Conservation (phyloP, 2,329 filamentous ascomycete species). For the Coniella lustricola region DNA sequence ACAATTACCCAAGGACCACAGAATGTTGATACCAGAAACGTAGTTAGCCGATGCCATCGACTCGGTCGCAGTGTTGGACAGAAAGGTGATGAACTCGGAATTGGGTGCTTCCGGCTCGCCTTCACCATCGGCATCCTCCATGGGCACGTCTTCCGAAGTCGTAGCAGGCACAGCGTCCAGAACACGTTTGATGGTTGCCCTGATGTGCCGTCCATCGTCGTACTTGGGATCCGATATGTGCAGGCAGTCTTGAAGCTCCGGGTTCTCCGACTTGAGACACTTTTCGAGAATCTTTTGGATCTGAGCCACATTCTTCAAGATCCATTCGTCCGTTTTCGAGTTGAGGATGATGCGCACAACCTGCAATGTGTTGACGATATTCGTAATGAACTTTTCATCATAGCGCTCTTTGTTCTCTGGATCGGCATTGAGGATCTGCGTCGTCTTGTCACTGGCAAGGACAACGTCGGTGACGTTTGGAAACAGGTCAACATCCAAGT, state of each 20-base stretch:
- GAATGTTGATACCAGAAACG: constrained; percentile 80
- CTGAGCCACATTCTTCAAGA: constrained; percentile 66
- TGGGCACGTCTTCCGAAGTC: constrained; percentile 54
- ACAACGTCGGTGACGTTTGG: constrained; percentile 84
- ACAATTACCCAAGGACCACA: constrained; percentile 84
- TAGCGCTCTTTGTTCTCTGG: constrained; percentile 60
- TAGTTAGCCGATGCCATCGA: constrained; percentile 75
- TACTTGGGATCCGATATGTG: constrained; percentile 65
- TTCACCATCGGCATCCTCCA: constrained; percentile 75
- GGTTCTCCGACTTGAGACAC: constrained; percentile 76
- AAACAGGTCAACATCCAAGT: constrained; percentile 86
- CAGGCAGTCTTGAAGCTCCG: constrained; percentile 89
- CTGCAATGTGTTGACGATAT: constrained; percentile 89
- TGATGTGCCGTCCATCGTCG: constrained; percentile 63
- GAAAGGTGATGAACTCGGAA: constrained; percentile 78
- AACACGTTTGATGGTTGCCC: constrained; percentile 72
- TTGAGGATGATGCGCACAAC: constrained; percentile 86
- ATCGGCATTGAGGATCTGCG: constrained; percentile 50
- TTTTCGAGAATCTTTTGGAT: constrained; percentile 89
- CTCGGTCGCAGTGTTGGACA: constrained; percentile 83
- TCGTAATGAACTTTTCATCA: constrained; percentile 78
- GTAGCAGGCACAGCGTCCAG: constrained; percentile 69
- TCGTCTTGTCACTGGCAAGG: constrained; percentile 71
- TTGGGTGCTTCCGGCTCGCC: constrained; percentile 73
- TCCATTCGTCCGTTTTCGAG: constrained; percentile 85